These are phyloP conservation scores for Byssochlamys sp. DNA, from an alignment of 2,329 filamentous ascomycete genomes.

Conservation along the genomic window DNA sequence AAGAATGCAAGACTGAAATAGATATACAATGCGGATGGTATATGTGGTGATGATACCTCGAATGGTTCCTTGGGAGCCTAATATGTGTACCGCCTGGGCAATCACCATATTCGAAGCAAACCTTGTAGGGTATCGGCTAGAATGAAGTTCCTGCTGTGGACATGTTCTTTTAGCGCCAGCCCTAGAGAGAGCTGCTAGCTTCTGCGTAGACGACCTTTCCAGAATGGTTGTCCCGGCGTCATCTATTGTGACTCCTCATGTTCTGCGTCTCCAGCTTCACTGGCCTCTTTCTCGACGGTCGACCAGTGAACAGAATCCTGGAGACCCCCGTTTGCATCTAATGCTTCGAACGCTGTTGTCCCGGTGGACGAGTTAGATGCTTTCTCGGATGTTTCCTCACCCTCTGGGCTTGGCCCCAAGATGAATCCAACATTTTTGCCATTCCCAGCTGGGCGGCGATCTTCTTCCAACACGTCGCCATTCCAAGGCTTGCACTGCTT, in stretches of 20 bases:
- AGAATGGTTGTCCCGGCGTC: constrained; percentile 3
- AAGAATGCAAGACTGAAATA: neutral
- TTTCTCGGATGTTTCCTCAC: constrained; percentile 7
- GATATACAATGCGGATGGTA: neutral
- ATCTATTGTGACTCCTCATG: neutral
- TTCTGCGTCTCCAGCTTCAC: constrained; percentile 7
- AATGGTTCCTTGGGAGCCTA: neutral
- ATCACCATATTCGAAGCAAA: neutral
- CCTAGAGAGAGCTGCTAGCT: neutral
- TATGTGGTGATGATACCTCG: neutral
- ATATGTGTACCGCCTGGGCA: neutral
- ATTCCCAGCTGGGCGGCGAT: constrained; percentile 21
- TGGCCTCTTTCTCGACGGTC: constrained; percentile 21
- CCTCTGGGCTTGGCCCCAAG: constrained; percentile 17
- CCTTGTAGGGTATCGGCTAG: neutral
- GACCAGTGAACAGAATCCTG: constrained; percentile 31
- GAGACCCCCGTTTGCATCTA: constrained; percentile 23
- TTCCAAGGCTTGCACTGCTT: constrained; percentile 84
- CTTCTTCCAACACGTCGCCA: constrained; percentile 64
- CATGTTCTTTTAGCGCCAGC: neutral
- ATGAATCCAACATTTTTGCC: constrained; percentile 36
- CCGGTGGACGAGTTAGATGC: constrained; percentile 1
- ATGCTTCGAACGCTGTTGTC: constrained; percentile 16
- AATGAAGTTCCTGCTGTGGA: neutral
- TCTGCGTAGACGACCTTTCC: neutral